Percentiles rank a stretch among this genome's conserved stretches.
Evolutionary conservation across 352 stramenopile species (phyloP).

Genomic region (Phytophthora podocarpi): DNA sequence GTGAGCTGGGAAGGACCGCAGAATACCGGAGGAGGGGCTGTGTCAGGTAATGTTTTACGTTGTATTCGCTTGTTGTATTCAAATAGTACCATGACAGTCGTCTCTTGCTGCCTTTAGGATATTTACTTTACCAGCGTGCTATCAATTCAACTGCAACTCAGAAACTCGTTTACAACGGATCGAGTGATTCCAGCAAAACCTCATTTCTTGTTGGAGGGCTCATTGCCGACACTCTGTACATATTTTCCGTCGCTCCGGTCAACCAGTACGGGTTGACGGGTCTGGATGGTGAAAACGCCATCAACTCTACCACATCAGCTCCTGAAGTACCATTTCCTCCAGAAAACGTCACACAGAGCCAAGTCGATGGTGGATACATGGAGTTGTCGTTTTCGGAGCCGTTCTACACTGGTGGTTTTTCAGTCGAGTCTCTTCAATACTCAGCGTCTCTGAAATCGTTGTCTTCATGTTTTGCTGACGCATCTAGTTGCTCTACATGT

Average conservation of each 20-base stretch:
- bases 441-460: slow-evolving; percentile 27
- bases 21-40: slow-evolving; percentile 42
- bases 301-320: slow-evolving; percentile 18
- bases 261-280: slow-evolving; percentile 52
- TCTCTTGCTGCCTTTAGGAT: slow-evolving; percentile 22
- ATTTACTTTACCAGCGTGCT: slow-evolving; percentile 27
- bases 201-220: slow-evolving; percentile 25
- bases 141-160: not conserved
- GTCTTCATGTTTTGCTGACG: slow-evolving; percentile 24
- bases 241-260: slow-evolving; percentile 40
- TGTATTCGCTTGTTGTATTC: not conserved
- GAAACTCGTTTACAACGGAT: slow-evolving; percentile 35
- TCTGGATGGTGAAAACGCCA: slow-evolving; percentile 13
- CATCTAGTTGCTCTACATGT: slow-evolving; percentile 31
- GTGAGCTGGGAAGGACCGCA: slow-evolving; percentile 42
- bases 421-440: slow-evolving; percentile 23
- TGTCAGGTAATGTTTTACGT: slow-evolving; percentile 35
- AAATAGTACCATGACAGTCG: not conserved
- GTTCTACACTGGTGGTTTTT: slow-evolving; percentile 40
- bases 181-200: slow-evolving; percentile 7
- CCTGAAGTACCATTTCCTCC: slow-evolving; percentile 28
- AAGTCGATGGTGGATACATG: slow-evolving; percentile 38
- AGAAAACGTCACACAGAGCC: slow-evolving; percentile 7
- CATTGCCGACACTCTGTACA: slow-evolving; percentile 35
- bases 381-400: slow-evolving; percentile 24